A percentile compares a stretch with the other conserved stretches of the same genome.
Evolutionary conservation across 345 rosid genomes (phyloP).

Genomic region (Populus alba): DNA sequence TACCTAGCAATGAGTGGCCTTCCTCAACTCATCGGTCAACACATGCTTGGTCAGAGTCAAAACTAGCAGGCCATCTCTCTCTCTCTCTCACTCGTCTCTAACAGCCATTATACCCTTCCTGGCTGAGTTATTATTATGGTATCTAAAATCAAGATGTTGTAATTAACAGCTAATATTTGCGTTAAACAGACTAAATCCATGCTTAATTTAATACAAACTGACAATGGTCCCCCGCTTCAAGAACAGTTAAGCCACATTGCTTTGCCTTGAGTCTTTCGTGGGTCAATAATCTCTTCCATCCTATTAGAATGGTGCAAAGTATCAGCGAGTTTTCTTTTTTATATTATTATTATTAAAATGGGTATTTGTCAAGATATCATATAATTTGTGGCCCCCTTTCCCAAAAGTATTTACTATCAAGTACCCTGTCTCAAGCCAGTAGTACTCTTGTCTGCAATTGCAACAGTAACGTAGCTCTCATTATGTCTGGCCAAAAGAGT

Average conservation of each 20-base stretch:
- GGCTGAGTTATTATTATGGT: background rate
- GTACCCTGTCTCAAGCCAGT: background rate
- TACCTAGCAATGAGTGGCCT: background rate
- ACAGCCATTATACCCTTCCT: background rate
- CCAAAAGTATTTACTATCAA: background rate
- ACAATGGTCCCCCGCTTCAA: conserved; percentile 18
- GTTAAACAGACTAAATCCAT: conserved; percentile 12
- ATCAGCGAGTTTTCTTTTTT: background rate
- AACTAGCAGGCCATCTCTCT: background rate
- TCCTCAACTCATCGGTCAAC: background rate
- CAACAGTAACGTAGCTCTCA: background rate
- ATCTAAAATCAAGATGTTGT: background rate
- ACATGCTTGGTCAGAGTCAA: background rate
- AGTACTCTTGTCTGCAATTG: background rate
- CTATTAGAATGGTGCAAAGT: background rate
- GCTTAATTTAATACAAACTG: background rate
- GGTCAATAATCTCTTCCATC: conserved; percentile 8
- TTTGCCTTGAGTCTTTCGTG: conserved; percentile 8
- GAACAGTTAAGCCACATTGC: conserved; percentile 16
- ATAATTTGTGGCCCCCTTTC: background rate
- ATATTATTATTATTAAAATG: too few species aligned
- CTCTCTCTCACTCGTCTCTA: background rate
- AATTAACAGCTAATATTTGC: conserved; percentile 28
- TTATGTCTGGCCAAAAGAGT: background rate
- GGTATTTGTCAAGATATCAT: background rate